A percentile compares a stretch with the other conserved stretches of the same genome.
phyloP scores from a whole-genome alignment of 2,329 filamentous ascomycete species.

The Plenodomus lindquistii region DNA sequence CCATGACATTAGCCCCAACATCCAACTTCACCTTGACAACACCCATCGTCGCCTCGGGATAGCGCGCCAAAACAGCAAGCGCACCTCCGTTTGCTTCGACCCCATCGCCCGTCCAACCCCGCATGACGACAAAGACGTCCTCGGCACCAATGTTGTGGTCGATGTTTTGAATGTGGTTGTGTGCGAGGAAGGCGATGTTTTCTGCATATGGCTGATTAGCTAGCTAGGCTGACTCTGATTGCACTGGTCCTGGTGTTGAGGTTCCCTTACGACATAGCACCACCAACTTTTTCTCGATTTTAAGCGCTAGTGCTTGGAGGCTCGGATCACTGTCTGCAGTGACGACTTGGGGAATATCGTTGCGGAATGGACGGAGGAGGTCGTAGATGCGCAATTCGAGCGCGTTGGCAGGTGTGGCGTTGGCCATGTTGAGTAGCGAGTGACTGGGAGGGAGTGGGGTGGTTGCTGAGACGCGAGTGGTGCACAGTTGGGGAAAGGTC shows the following conservation, averaged over 20 bases:
- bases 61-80: conserved; percentile 1
- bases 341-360: neutral
- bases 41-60: conserved; percentile 1
- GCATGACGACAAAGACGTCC: conserved; percentile 1
- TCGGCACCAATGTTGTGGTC: neutral
- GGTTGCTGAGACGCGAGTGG: too few relatives aligned
- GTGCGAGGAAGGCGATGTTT: neutral
- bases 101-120: conserved; percentile 1
- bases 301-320: neutral
- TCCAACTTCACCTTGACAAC: conserved; percentile 2
- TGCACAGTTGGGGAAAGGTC: neutral
- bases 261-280: neutral
- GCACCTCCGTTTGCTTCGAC: neutral
- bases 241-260: neutral
- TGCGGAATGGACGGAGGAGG: conserved; percentile 7
- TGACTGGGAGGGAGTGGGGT: too few relatives aligned
- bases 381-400: conserved; percentile 16
- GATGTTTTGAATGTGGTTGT: conserved; percentile 1
- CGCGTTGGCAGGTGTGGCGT: conserved; percentile 2
- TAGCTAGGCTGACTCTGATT: too few relatives aligned
- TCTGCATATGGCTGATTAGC: too few relatives aligned
- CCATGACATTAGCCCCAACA: neutral
- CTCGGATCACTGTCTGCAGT: neutral
- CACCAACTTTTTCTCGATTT: neutral
- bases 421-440: neutral